Conservation (phyloP, 495 filamentous ascomycete species). For the Xylaria bambusicola region DNA sequence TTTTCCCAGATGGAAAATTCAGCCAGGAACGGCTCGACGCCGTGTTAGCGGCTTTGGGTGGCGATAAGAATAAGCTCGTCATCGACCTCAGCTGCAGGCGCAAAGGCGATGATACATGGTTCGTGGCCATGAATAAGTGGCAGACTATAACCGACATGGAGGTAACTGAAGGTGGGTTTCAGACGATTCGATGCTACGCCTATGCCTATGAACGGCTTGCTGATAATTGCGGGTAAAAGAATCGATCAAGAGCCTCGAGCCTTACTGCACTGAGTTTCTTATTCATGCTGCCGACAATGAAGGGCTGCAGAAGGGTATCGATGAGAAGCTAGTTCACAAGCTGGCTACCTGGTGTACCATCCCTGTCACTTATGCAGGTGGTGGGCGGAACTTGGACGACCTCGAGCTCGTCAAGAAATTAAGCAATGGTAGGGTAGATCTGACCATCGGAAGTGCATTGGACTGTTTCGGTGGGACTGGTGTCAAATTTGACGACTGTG, state of each 20-base stretch:
- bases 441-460: slow-evolving; percentile 94
- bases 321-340: slow-evolving; percentile 75
- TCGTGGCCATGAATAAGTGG: slow-evolving; percentile 98
- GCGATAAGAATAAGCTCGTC: slow-evolving; percentile 79
- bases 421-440: slow-evolving; percentile 79
- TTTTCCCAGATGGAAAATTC: slow-evolving; percentile 84
- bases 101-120: slow-evolving; percentile 71
- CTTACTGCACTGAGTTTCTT: slow-evolving; percentile 92
- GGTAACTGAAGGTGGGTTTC: slow-evolving; percentile 70
- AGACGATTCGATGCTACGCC: no score
- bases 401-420: slow-evolving; percentile 75
- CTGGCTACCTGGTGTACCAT: slow-evolving; percentile 84
- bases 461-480: slow-evolving; percentile 91
- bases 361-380: slow-evolving; percentile 94
- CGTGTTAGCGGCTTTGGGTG: slow-evolving; percentile 68
- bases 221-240: slow-evolving; percentile 46
- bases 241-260: slow-evolving; percentile 76
- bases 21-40: slow-evolving; percentile 69
- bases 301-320: slow-evolving; percentile 86
- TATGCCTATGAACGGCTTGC: slow-evolving; percentile 13
- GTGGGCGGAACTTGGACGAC: slow-evolving; percentile 78
- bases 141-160: slow-evolving; percentile 97
- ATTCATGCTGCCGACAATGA: slow-evolving; percentile 99
- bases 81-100: slow-evolving; percentile 90
- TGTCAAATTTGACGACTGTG: slow-evolving; percentile 84